Base-by-base conservation (phyloP, 352 stramenopile species). In the Phytophthora sansomeana region DNA sequence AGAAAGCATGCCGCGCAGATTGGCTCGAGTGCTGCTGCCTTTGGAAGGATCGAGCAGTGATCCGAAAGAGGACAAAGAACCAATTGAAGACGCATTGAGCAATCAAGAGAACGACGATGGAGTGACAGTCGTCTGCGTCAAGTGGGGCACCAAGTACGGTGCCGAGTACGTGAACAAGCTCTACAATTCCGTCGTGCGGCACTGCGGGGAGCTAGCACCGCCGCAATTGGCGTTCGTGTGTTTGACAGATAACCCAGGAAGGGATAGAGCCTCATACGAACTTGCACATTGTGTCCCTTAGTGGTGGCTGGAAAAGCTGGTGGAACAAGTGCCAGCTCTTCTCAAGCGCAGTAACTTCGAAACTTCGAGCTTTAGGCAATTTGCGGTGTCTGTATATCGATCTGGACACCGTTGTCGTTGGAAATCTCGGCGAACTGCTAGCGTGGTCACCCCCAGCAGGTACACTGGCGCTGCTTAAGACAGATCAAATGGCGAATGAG, bases 281-380 rank as follows among this genome's bases (percentile, higher is more conserved):
- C 21, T 33, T 89, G 26, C 55, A 67, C 14, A 58, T 72, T 30
- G 5, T 83, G 14, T 46, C 36, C 11, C 61, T 91, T 4, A 58
- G 69, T 19, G 10, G 32, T 11, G 72, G 68, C 9, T 89, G 73
- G 77, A 77, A 51, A 4, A 83, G 83, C 3, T 96, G 89, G 89
- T 96, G 89, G 89, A 89, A 93, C 71, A 96, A 96, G 58, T 74
- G 80, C 21, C 80, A 85, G 43, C 52, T 94, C 10, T 95, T 92
- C 35, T 72, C 80, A 4, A 68, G 63, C 10, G 11, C 48, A 67
- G n/a, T 69, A 10, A 29, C 49, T 24, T 30, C 36, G 28, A 70
- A 63, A 69, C 19, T 89, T 70, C 21, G 26, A 80, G 49, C 32
- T 13, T 33, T 74, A n/a, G 63, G 58, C 11, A 52, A 69, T 33